These are phyloP conservation scores for Petunia hybrid DNA, from an alignment of 305 asterid genomes.

Conservation along the genomic window DNA sequence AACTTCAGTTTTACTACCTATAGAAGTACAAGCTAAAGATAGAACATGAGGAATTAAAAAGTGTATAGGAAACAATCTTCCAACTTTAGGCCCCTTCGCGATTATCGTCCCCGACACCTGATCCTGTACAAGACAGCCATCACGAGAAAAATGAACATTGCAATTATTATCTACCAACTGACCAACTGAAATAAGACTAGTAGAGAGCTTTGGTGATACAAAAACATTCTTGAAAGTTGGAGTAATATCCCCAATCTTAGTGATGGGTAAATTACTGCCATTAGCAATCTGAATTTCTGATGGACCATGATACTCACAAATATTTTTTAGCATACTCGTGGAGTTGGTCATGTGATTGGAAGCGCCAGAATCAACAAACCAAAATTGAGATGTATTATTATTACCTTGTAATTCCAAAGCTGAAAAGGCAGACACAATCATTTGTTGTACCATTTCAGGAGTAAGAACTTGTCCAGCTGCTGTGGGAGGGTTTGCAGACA, in stretches of 20 bases:
- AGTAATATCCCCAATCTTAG: not conserved
- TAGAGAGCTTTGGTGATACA: not conserved
- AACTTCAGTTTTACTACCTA: not conserved
- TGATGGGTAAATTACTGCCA: not conserved
- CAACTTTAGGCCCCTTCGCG: conserved; percentile 22
- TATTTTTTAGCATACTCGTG: not conserved
- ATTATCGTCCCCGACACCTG: not conserved
- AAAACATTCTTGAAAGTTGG: not conserved
- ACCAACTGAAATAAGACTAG: conserved; percentile 21
- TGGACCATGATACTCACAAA: not conserved
- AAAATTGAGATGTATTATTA: too few species aligned
- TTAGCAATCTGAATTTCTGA: not conserved
- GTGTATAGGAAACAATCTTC: not conserved
- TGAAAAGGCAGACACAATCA: too few species aligned
- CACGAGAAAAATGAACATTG: not conserved
- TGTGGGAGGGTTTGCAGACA: too few species aligned
- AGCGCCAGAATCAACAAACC: not conserved
- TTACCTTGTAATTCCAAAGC: too few species aligned
- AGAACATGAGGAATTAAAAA: not conserved
- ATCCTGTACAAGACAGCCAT: conserved; percentile 18
- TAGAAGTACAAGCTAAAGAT: not conserved
- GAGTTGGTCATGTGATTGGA: conserved; percentile 9
- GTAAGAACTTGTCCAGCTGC: too few species aligned
- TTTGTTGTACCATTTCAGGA: too few species aligned
- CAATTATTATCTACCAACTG: not conserved